A percentile compares a stretch with the other conserved stretches of the same genome.
These are phyloP conservation scores for Hibiscus syriacus DNA, from an alignment of 345 rosid species.

Conservation along the genomic window DNA sequence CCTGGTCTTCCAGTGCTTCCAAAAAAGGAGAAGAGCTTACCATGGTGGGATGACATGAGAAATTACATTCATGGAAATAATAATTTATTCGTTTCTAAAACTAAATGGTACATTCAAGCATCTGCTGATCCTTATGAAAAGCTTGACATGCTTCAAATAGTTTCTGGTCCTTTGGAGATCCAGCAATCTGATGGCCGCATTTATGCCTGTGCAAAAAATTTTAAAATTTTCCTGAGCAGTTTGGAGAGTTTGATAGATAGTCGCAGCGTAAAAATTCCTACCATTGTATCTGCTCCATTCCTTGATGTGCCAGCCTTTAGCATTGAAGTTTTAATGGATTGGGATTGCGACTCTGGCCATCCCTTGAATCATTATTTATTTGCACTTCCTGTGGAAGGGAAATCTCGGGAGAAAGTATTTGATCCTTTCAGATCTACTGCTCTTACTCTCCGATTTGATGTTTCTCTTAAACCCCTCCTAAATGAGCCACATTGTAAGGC, in stretches of 20 bases:
- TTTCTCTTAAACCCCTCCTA: constrained; percentile 60
- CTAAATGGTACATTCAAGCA: constrained; percentile 69
- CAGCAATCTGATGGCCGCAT: constrained; percentile 91
- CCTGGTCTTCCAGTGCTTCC: constrained; percentile 47
- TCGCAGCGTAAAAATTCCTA: constrained; percentile 54
- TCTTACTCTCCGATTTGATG: constrained; percentile 76
- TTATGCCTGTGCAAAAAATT: constrained; percentile 57
- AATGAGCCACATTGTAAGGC: constrained; percentile 29
- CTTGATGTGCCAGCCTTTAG: constrained; percentile 67
- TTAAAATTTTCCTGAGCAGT: constrained; percentile 76
- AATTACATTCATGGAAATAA: constrained; percentile 85
- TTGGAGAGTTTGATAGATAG: constrained; percentile 69
- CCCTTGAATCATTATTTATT: constrained; percentile 88
- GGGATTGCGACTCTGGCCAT: constrained; percentile 89
- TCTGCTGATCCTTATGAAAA: constrained; percentile 93
- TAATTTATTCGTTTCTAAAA: constrained; percentile 55
- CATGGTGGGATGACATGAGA: constrained; percentile 99
- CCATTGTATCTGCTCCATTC: constrained; percentile 44
- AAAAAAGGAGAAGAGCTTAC: constrained; percentile 85
- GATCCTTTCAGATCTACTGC: constrained; percentile 97
- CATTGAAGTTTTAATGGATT: constrained; percentile 82
- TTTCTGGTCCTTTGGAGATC: constrained; percentile 67
- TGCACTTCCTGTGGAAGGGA: constrained; percentile 82
- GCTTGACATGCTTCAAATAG: constrained; percentile 76
- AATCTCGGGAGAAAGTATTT: constrained; percentile 63